phyloP scores from a whole-genome alignment of 1,284 basidiomycete genomes.

The Ganoderma lucidum region DNA sequence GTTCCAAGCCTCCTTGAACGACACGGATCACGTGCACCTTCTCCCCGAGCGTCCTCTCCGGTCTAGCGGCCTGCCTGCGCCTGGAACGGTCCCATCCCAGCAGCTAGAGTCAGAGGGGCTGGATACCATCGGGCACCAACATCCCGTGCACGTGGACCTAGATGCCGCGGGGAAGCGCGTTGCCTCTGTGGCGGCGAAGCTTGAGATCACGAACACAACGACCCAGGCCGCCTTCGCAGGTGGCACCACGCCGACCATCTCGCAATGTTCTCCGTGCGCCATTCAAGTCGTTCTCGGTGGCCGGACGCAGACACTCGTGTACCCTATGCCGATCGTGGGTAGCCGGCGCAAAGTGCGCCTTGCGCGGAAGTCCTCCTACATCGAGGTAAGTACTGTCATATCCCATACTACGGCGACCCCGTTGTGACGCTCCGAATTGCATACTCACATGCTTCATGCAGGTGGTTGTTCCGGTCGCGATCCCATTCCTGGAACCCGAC shows the following conservation, averaged over 20 bases:
- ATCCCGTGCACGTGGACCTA: slow-evolving; percentile 36
- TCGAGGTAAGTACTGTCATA: slow-evolving; percentile 51
- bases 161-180: neutral
- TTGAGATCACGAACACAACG: slow-evolving; percentile 37
- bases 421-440: slow-evolving; percentile 30
- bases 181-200: slow-evolving; percentile 34
- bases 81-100: neutral
- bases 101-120: neutral
- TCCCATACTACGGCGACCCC: neutral
- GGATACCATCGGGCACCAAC: slow-evolving; percentile 34
- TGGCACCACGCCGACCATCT: slow-evolving; percentile 28
- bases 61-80: neutral
- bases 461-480: slow-evolving; percentile 39
- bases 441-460: slow-evolving; percentile 24
- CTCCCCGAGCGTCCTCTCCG: neutral
- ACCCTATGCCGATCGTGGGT: slow-evolving; percentile 45
- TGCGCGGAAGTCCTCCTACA: slow-evolving; percentile 59
- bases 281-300: slow-evolving; percentile 40
- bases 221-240: slow-evolving; percentile 34
- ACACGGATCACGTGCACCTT: neutral
- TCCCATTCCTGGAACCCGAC: slow-evolving; percentile 37
- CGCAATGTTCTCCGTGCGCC: slow-evolving; percentile 44
- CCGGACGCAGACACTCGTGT: slow-evolving; percentile 38
- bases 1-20: neutral
- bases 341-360: slow-evolving; percentile 48